phyloP scores from a whole-genome alignment of 352 stramenopile genomes.

The Albugo candida region DNA sequence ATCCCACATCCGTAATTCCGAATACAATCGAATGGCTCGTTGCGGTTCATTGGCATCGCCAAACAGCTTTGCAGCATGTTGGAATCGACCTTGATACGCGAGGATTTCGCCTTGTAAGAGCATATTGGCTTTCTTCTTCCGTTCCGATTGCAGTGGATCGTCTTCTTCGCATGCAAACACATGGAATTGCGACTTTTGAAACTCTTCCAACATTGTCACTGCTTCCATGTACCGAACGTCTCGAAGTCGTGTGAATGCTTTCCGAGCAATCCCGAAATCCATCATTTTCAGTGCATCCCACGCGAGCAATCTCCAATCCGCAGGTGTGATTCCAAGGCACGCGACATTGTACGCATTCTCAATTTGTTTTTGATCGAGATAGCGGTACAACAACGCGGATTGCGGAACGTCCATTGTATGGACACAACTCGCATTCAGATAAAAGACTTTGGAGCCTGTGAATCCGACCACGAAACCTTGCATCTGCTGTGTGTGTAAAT shows the following conservation, averaged over 20 bases:
- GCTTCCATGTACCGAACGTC: constrained; percentile 86
- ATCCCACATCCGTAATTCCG: constrained; percentile 85
- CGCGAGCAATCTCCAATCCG: constrained; percentile 73
- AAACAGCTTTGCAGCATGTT: constrained; percentile 81
- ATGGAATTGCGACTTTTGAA: constrained; percentile 33
- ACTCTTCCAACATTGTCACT: constrained; percentile 66
- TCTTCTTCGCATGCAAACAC: too few relatives aligned
- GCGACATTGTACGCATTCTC: constrained; percentile 74
- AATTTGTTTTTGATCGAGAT: constrained; percentile 83
- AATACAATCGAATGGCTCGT: constrained; percentile 86
- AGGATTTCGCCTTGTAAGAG: constrained; percentile 82
- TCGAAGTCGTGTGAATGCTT: constrained; percentile 79
- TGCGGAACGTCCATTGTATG: constrained; percentile 85
- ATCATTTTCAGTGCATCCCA: constrained; percentile 76
- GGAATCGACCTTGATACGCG: constrained; percentile 82
- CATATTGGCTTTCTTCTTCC: constrained; percentile 28
- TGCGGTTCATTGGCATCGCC: constrained; percentile 57
- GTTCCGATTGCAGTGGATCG: constrained; percentile 13
- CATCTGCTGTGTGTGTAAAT: constrained; percentile 78
- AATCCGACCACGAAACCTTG: constrained; percentile 87
- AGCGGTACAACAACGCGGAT: constrained; percentile 70
- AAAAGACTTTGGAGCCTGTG: constrained; percentile 84
- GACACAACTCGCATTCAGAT: constrained; percentile 67
- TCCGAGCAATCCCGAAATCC: constrained; percentile 59
- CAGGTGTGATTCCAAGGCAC: constrained; percentile 86